Evolutionary conservation across 2,329 filamentous ascomycete species (phyloP).

Genomic region (Anisogramma anomala): DNA sequence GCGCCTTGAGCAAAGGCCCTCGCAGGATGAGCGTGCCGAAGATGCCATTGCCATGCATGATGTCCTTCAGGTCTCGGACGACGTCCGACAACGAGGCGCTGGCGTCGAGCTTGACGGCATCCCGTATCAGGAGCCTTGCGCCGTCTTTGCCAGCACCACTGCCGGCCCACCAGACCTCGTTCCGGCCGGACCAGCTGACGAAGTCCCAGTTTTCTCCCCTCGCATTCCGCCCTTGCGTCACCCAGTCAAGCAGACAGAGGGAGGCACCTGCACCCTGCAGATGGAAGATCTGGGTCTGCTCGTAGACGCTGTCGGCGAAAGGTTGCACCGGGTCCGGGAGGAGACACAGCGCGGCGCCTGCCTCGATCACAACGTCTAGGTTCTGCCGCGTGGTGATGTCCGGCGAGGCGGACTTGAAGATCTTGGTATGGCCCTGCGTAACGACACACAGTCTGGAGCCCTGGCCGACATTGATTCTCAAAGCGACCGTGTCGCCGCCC

Average conservation of each 20-base stretch:
- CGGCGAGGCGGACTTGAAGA: conserved; percentile 66
- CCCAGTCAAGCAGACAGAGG: conserved; percentile 85
- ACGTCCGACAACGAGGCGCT: conserved; percentile 2
- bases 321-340: conserved; percentile 91
- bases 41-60: conserved; percentile 65
- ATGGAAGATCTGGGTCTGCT: conserved; percentile 71
- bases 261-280: conserved; percentile 41
- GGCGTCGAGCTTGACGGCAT: conserved; percentile 65
- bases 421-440: conserved; percentile 79
- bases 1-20: conserved; percentile 53
- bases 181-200: conserved; percentile 65
- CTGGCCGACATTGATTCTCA: conserved; percentile 54
- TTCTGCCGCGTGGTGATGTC: conserved; percentile 47
- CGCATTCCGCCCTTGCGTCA: conserved; percentile 74
- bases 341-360: conserved; percentile 46
- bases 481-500: conserved; percentile 68
- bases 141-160: conserved; percentile 20
- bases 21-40: conserved; percentile 78
- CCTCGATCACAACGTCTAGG: conserved; percentile 38
- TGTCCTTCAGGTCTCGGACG: conserved; percentile 34
- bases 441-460: conserved; percentile 55
- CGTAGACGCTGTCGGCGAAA: conserved; percentile 72
- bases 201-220: conserved; percentile 86
- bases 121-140: conserved; percentile 63
- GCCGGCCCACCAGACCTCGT: conserved; percentile 62